Conservation (phyloP, 805 yeast genomes). For the Cyberlindnera xishuangbannaensis region DNA sequence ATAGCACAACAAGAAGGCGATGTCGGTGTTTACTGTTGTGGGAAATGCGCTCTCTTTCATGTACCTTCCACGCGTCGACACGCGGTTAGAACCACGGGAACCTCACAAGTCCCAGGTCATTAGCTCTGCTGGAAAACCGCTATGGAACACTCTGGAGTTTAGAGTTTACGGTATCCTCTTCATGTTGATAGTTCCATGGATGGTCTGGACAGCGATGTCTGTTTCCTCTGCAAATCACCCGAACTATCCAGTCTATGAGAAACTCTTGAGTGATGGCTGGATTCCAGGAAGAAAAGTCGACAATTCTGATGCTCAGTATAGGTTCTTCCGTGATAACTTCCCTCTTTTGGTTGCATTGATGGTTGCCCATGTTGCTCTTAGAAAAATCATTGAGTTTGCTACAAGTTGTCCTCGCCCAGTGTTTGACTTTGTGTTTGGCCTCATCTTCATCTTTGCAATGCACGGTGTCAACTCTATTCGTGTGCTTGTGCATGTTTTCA, state of each 20-base stretch:
- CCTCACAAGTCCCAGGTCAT: slow-evolving; percentile 10
- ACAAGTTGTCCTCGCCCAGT: slow-evolving; percentile 35
- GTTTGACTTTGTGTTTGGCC: slow-evolving; percentile 74
- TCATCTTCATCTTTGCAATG: slow-evolving; percentile 59
- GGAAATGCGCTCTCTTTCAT: slow-evolving; percentile 21
- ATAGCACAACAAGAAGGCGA: too few species aligned
- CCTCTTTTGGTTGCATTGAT: slow-evolving; percentile 53
- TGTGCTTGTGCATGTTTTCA: slow-evolving; percentile 50
- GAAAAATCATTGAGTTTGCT: slow-evolving; percentile 29
- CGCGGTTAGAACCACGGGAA: slow-evolving; percentile 28
- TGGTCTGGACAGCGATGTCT: slow-evolving; percentile 76
- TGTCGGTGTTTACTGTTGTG: slow-evolving; percentile 9
- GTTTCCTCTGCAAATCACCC: slow-evolving; percentile 73
- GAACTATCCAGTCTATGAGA: slow-evolving; percentile 59
- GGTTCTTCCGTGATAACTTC: slow-evolving; percentile 80
- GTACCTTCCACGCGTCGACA: slow-evolving; percentile 36
- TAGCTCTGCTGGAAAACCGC: slow-evolving; percentile 29
- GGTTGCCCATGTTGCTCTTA: slow-evolving; percentile 44
- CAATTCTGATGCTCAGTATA: slow-evolving; percentile 85
- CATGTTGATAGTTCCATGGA: slow-evolving; percentile 67
- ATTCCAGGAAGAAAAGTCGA: slow-evolving; percentile 85
- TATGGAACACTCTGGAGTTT: slow-evolving; percentile 79
- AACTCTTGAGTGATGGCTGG: slow-evolving; percentile 78
- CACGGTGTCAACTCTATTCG: slow-evolving; percentile 76
- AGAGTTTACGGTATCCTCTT: slow-evolving; percentile 59